These are phyloP conservation scores for Parathielavia hyrcaniae DNA, from an alignment of 495 filamentous ascomycete genomes.

Conservation along the genomic window DNA sequence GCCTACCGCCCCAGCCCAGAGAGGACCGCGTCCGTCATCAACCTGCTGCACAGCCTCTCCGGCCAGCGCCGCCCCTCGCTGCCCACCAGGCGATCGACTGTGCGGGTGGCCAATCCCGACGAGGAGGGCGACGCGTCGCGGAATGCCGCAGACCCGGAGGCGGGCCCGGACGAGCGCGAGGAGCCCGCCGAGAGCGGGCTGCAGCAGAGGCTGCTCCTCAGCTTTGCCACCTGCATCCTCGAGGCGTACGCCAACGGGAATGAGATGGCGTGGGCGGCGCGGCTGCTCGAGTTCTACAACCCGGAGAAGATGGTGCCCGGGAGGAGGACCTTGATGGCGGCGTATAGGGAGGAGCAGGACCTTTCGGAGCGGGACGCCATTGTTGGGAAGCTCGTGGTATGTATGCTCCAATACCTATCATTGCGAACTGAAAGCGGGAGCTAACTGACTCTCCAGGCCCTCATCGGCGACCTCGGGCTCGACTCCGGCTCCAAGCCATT, in stretches of 20 bases:
- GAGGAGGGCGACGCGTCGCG: slow-evolving; percentile 40
- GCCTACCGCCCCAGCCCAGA: slow-evolving; percentile 59
- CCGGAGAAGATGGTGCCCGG: slow-evolving; percentile 54
- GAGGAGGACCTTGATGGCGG: slow-evolving; percentile 51
- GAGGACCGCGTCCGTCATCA: slow-evolving; percentile 66
- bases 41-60: slow-evolving; percentile 67
- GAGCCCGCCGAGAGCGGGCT: slow-evolving; percentile 56
- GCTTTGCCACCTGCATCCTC: slow-evolving; percentile 76
- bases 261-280: slow-evolving; percentile 65
- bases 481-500: slow-evolving; percentile 29
- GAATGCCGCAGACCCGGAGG: slow-evolving; percentile 77
- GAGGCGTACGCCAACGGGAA: slow-evolving; percentile 69
- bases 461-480: slow-evolving; percentile 63
- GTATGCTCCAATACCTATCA: slow-evolving; percentile 25
- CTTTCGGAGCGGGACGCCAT: slow-evolving; percentile 60
- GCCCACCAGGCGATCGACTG: slow-evolving; percentile 61
- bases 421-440: neutral
- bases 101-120: slow-evolving; percentile 47
- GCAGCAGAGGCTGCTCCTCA: slow-evolving; percentile 67
- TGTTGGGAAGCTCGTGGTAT: slow-evolving; percentile 69
- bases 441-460: slow-evolving; percentile 45
- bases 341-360: slow-evolving; percentile 56
- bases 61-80: slow-evolving; percentile 67
- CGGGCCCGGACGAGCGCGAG: slow-evolving; percentile 46
- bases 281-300: slow-evolving; percentile 65